These are phyloP conservation scores for Bryum argenteum DNA, from an alignment of 225 moss, liverwort and hornwort genomes.

Conservation along the genomic window DNA sequence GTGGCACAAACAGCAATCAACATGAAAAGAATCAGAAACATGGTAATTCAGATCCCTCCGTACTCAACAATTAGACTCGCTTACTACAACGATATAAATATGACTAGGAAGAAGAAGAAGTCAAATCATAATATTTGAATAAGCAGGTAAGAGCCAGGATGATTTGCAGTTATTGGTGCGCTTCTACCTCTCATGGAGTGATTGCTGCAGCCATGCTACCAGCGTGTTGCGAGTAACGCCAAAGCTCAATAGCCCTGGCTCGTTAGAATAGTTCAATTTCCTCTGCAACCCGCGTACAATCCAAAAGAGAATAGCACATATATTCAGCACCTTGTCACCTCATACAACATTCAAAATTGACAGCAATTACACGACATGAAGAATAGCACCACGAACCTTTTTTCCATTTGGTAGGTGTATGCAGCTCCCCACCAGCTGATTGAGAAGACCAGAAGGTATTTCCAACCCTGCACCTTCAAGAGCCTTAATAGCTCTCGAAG, in stretches of 20 bases:
- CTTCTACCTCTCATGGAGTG: conserved; percentile 44
- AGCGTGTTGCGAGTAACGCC: conserved; percentile 53
- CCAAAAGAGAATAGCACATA: neutral
- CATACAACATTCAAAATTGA: neutral
- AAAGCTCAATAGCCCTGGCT: conserved; percentile 46
- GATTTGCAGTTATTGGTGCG: neutral
- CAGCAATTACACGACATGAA: neutral
- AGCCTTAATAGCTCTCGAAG: conserved; percentile 52
- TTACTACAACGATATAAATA: neutral
- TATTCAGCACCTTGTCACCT: neutral
- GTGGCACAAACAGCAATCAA: conserved; percentile 11
- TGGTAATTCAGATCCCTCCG: neutral
- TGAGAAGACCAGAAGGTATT: conserved; percentile 52
- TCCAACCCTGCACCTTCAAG: conserved; percentile 52
- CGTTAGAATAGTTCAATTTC: conserved; percentile 41
- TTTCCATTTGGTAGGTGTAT: conserved; percentile 40
- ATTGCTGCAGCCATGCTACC: conserved; percentile 55
- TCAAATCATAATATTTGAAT: neutral
- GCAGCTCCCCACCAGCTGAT: conserved; percentile 40
- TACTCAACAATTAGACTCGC: neutral
- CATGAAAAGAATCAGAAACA: neutral
- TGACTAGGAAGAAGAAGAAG: neutral
- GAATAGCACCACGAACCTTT: conserved; percentile 29
- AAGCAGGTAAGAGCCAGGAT: neutral
- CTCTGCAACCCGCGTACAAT: conserved; percentile 31